Evolutionary conservation across 2,329 filamentous ascomycete species (phyloP), one percentile per base, ranked within the genome.

Genomic region (Aspergillus japonicus): DNA sequence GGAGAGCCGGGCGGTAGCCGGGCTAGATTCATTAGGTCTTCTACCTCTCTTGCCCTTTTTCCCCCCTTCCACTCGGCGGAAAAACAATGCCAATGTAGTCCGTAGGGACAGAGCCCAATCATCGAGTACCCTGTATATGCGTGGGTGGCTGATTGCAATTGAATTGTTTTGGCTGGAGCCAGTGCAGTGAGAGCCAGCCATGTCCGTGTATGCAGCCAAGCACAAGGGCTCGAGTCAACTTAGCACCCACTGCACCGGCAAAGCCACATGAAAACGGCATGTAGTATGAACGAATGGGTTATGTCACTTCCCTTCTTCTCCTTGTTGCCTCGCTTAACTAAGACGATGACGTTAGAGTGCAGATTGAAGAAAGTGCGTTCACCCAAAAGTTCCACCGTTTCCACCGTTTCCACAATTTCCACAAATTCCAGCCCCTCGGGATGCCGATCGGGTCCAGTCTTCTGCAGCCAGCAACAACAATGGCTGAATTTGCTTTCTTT

Each of bases 381-480:
- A 35, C 12, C 33, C 33, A 16, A 35, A 1, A 35, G 5, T 16
- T 26, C 26, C 26, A 8, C 26, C 26, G 7, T 35, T 35, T 35
- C 33, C 39, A 44, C 14, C 3, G n/a, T 10, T 42, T 42, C 16
- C 16, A 16, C 33, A 4, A 12, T 19, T 42, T n/a, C 39, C 39
- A 42, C 39, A 44, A 19, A 8, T 44, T 44, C 39, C 16, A 44
- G 39, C 19, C 42, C 39, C 52, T 54, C 42, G 52, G 52, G 42
- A 35, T 33, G 52, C 52, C 52, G 52, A 54, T 48, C 42, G 52
- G 52, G 33, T 54, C 52, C 42, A 48, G 42, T n/a, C n/a, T 54
- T 54, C 29, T 14, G 24, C 52, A 31, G 31, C 16, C 51, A 54
- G 47, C 29, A 39, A 31, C 29, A 39, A 31, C 23, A 16, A n/a